phyloP scores from a whole-genome alignment of 495 filamentous ascomycete species.

The Bombardia bombarda region DNA sequence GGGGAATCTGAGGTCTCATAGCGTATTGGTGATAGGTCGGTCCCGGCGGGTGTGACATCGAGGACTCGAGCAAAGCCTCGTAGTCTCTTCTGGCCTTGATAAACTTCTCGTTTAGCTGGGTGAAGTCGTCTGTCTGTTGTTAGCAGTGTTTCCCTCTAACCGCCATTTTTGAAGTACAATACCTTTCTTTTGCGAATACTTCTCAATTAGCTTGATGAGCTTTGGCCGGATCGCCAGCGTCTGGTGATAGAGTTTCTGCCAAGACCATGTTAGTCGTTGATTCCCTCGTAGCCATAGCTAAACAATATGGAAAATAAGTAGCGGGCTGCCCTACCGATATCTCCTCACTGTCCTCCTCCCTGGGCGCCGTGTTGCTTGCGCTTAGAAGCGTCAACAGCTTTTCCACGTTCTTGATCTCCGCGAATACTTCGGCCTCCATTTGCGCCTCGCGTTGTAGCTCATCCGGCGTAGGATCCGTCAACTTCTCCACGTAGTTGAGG shows the following conservation, averaged over 20 bases:
- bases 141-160: constrained; percentile 2
- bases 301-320: not conserved
- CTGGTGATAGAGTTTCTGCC: constrained; percentile 77
- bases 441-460: constrained; percentile 93
- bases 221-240: constrained; percentile 93
- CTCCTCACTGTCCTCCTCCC: constrained; percentile 84
- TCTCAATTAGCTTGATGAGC: constrained; percentile 95
- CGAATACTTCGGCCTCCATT: constrained; percentile 97
- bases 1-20: constrained; percentile 52
- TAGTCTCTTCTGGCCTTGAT: constrained; percentile 97
- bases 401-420: constrained; percentile 97
- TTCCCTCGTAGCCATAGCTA: not conserved
- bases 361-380: constrained; percentile 82
- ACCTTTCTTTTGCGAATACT: constrained; percentile 99
- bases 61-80: constrained; percentile 88
- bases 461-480: constrained; percentile 87
- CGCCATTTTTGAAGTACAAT: constrained; percentile 6
- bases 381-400: constrained; percentile 90
- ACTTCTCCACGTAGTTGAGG: constrained; percentile 96
- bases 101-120: constrained; percentile 96
- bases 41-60: constrained; percentile 83
- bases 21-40: constrained; percentile 58
- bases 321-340: constrained; percentile 55
- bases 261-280: constrained; percentile 5
- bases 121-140: constrained; percentile 76